Percentiles rank a stretch among this genome's conserved stretches.
Evolutionary conservation across 2,329 filamentous ascomycete genomes (phyloP).

Genomic region (Fusarium sp.): DNA sequence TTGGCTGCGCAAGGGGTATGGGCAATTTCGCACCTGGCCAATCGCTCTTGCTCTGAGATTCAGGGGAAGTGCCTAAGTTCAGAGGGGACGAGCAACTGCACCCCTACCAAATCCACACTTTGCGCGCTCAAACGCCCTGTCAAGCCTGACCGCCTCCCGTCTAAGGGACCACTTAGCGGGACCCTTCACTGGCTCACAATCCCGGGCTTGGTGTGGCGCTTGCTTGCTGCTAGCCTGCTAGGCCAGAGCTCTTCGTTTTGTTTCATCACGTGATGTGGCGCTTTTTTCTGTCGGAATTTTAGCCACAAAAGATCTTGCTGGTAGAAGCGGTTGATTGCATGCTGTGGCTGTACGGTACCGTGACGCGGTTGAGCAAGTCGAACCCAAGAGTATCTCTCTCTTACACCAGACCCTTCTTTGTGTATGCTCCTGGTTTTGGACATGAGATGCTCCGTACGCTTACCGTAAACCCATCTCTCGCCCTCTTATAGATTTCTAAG

Average conservation of each 20-base stretch:
- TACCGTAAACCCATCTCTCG: not conserved
- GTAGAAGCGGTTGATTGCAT: conserved; percentile 19
- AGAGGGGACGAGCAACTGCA: conserved; percentile 26
- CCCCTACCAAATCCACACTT: conserved; percentile 40
- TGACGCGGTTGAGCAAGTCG: conserved; percentile 29
- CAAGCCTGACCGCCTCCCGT: conserved; percentile 48
- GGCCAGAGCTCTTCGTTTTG: conserved; percentile 34
- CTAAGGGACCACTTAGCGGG: conserved; percentile 39
- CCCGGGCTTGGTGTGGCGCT: conserved; percentile 34
- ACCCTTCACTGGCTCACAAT: conserved; percentile 16
- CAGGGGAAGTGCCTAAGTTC: conserved; percentile 46
- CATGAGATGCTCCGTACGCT: conserved; percentile 6
- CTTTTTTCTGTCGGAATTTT: not conserved
- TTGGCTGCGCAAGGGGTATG: conserved; percentile 45
- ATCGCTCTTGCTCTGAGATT: conserved; percentile 50
- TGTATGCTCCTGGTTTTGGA: conserved; percentile 2
- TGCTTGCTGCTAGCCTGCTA: conserved; percentile 27
- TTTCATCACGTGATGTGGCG: conserved; percentile 33
- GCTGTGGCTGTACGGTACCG: conserved; percentile 34
- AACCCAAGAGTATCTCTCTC: conserved; percentile 23
- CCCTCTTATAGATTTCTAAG: conserved; percentile 4
- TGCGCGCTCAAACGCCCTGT: conserved; percentile 27
- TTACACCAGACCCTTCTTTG: conserved; percentile 26
- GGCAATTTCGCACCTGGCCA: conserved; percentile 52
- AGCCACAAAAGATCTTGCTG: conserved; percentile 8